A percentile compares a stretch with the other conserved stretches of the same genome.
Evolutionary conservation across 257 asterid genomes (phyloP).

Genomic region (Dorcoceras hygrometricum): DNA sequence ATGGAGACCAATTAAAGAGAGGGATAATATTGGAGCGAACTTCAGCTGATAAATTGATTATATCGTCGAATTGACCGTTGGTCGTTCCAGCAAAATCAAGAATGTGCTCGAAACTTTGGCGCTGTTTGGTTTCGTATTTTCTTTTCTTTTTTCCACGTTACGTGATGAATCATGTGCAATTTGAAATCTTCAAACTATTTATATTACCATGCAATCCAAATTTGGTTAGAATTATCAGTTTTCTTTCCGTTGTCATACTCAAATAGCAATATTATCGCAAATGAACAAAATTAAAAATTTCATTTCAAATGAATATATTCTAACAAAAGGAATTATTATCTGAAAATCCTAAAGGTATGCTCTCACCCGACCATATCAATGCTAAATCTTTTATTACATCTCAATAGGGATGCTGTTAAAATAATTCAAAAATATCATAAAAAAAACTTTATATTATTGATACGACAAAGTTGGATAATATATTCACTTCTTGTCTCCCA

Average conservation of each 20-base stretch:
- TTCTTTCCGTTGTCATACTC: no score
- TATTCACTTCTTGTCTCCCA: constrained; percentile 59
- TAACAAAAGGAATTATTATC: no score
- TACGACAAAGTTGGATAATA: neutral
- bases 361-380: neutral
- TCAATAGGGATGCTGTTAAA: neutral
- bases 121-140: neutral
- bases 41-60: neutral
- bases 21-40: neutral
- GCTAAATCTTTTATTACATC: constrained; percentile 21
- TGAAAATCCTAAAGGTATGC: neutral
- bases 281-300: no score
- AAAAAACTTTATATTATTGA: neutral
- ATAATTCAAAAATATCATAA: neutral
- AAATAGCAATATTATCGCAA: no score
- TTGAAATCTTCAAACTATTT: no score
- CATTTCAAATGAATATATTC: no score
- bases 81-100: constrained; percentile 19
- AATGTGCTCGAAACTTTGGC: constrained; percentile 29
- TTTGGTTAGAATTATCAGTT: no score
- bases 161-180: no score
- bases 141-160: neutral
- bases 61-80: neutral
- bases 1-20: constrained; percentile 13
- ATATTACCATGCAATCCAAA: no score